Evolutionary conservation across 176 grass and related monocot genomes (phyloP), one percentile per base, ranked within the genome.

Genomic region (Oryza australiensis): DNA sequence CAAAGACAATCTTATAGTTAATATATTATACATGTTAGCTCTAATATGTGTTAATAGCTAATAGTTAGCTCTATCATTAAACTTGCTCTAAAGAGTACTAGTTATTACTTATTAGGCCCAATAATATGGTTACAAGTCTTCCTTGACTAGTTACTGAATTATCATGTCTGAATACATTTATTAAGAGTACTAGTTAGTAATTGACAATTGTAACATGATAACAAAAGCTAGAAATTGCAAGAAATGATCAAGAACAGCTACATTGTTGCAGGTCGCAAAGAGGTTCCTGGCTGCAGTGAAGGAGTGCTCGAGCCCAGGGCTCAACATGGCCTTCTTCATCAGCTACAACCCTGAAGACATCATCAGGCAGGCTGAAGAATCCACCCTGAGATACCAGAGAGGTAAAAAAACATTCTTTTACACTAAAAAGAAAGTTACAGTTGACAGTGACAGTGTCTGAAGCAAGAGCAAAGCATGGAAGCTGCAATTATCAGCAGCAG

Each of bases 301-400:
- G 85, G 80, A 87, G 73, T 80, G 72, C 34, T 79, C 87, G 9
- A 65, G 67, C 13, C 77, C 81, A 57, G 80, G 73, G 14, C 27
- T 80, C 18, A 86, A 89, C 68, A 99, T 99, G 93, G 87, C 85
- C 28, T 99, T 99, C 88, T 99, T 99, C 83, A 96, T 99, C 78
- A 94, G 65, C 76, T 92, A 81, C 65, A 73, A 82, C 74, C 73
- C 82, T 18, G 91, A 87, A 5, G 89, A 96, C 63, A 68, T 99
- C 66, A 35, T 90, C 30, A 83, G 72, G 83, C 97, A 99, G 80
- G 91, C 97, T 5, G 57, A 90, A 64, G 85, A 90, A 1, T 99
- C 97, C 77, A 75, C 93, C 24, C 85, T 83, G 16, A 77, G 97
- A 70, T 96, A 94, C 85, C 72, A 92, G 23, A 91, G 15, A 79